A percentile compares a stretch with the other conserved stretches of the same genome.
phyloP scores from a whole-genome alignment of 2,329 filamentous ascomycete species.

The Pseudogymnoascus sp. region DNA sequence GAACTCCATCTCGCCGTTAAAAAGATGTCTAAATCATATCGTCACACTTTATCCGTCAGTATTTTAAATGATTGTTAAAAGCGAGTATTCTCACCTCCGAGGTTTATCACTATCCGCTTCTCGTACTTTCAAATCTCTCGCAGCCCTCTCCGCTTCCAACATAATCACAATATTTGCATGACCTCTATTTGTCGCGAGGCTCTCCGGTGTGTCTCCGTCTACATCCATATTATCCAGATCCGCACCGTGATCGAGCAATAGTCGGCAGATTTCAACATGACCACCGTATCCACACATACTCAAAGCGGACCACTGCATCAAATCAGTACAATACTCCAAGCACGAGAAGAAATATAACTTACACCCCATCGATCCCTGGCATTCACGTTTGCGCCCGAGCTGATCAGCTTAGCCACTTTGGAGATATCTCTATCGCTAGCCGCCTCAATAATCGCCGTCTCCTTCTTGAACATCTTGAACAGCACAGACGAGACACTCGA shows the following conservation, averaged over 20 bases:
- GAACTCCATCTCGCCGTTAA: not conserved
- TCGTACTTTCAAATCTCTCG: slow-evolving; percentile 10
- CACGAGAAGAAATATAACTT: slow-evolving; percentile 7
- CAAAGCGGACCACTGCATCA: slow-evolving; percentile 21
- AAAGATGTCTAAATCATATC: not conserved
- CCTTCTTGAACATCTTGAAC: slow-evolving; percentile 22
- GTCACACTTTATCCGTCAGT: not conserved
- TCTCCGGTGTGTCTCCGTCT: slow-evolving; percentile 23
- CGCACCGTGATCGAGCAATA: slow-evolving; percentile 22
- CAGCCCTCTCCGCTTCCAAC: slow-evolving; percentile 19
- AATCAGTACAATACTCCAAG: not conserved
- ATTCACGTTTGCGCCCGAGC: slow-evolving; percentile 24
- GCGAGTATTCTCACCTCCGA: not conserved
- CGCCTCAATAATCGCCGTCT: slow-evolving; percentile 24
- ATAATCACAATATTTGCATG: slow-evolving; percentile 23
- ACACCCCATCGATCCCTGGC: slow-evolving; percentile 24
- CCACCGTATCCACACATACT: slow-evolving; percentile 25
- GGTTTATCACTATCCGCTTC: slow-evolving; percentile 9
- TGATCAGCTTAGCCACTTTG: slow-evolving; percentile 21
- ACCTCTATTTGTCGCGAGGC: slow-evolving; percentile 21
- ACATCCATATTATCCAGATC: slow-evolving; percentile 23
- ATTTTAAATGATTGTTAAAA: not conserved
- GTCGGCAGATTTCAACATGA: slow-evolving; percentile 20
- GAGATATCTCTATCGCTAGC: slow-evolving; percentile 23
- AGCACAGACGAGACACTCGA: slow-evolving; percentile 16